These are phyloP conservation scores for Picea abies DNA, from an alignment of 83 land plant species.

Conservation along the genomic window DNA sequence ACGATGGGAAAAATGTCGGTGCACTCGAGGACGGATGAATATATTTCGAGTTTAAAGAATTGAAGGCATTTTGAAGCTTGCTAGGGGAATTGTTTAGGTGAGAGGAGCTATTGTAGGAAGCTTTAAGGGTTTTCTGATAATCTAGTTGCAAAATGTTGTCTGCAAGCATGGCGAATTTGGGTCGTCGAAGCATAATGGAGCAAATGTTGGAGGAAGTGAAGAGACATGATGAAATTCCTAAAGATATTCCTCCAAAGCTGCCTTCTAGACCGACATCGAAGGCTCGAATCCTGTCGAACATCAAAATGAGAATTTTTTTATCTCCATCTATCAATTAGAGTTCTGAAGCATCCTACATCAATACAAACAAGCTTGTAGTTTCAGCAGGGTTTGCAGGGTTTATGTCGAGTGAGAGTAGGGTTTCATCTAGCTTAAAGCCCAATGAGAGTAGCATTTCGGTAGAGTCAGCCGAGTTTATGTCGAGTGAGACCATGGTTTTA, in stretches of 20 bases:
- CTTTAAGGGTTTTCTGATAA: background rate
- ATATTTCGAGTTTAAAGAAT: no score
- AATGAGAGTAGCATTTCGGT: background rate
- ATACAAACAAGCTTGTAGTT: no score
- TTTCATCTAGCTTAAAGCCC: background rate
- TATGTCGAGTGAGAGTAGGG: no score
- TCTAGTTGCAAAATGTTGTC: background rate
- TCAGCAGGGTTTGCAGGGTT: no score
- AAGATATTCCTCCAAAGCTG: constrained; percentile 31
- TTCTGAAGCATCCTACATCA: background rate
- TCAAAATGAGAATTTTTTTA: background rate
- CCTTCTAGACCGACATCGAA: constrained; percentile 32
- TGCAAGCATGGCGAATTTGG: constrained; percentile 11
- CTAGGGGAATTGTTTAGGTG: no score
- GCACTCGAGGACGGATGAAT: no score
- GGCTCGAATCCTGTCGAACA: constrained; percentile 30
- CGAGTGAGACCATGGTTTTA: background rate
- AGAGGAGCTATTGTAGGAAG: no score
- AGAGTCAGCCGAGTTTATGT: background rate
- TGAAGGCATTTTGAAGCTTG: no score
- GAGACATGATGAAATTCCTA: constrained; percentile 28
- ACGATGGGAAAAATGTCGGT: no score
- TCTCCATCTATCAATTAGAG: background rate
- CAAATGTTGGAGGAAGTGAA: constrained; percentile 25
- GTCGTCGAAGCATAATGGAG: constrained; percentile 29